A percentile compares a stretch with the other conserved stretches of the same genome.
These are phyloP conservation scores for Dysphania ambrosioides DNA, from an alignment of 148 eudicot genomes.

Conservation along the genomic window DNA sequence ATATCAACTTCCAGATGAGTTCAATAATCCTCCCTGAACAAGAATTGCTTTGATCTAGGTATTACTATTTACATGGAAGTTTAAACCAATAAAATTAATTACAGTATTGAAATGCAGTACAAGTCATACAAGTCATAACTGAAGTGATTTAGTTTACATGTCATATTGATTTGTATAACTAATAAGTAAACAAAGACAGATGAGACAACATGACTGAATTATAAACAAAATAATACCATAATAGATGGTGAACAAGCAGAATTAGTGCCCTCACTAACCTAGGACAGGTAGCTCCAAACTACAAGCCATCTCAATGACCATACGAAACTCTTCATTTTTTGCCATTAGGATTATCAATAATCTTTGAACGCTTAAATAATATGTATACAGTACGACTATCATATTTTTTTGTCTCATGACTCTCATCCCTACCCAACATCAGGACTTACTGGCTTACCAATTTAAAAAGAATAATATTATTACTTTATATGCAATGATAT, in stretches of 20 bases:
- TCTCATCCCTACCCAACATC: neutral
- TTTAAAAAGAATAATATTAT: neutral
- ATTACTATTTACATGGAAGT: conserved; percentile 48
- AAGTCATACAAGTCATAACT: neutral
- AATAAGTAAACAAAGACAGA: neutral
- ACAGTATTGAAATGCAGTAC: neutral
- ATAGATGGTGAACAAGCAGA: neutral
- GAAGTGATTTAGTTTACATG: neutral
- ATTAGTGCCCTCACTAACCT: neutral
- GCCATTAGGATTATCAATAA: neutral
- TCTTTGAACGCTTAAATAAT: neutral
- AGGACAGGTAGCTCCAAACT: neutral
- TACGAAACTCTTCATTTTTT: neutral
- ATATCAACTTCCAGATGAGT: conserved; percentile 71
- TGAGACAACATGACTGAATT: neutral
- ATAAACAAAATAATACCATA: neutral
- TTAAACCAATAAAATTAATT: conserved; percentile 18
- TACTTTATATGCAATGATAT: neutral
- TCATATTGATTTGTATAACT: neutral
- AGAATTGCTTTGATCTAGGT: conserved; percentile 65
- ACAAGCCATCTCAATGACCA: neutral
- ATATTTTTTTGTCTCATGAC: neutral
- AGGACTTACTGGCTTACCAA: neutral
- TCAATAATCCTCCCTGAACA: conserved; percentile 73
- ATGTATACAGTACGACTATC: neutral